These are phyloP conservation scores for Suillus spraguei DNA, from an alignment of 768 basidiomycete species.

Conservation along the genomic window DNA sequence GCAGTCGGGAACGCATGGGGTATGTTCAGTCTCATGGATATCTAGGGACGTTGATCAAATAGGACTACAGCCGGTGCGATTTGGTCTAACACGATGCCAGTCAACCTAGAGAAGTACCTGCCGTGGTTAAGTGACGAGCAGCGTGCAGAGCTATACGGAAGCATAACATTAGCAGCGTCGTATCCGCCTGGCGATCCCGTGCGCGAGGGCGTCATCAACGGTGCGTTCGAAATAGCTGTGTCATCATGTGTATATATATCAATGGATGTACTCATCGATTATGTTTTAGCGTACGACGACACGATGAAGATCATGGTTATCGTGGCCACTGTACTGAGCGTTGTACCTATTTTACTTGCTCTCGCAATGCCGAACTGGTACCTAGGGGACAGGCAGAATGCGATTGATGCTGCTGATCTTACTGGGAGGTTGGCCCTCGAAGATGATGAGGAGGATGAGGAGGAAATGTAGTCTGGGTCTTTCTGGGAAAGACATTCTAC, in stretches of 20 bases:
- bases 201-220: constrained; percentile 64
- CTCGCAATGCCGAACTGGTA: constrained; percentile 67
- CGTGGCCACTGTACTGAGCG: constrained; percentile 51
- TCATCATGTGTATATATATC: not conserved
- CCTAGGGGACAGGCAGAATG: constrained; percentile 73
- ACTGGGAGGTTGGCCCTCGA: constrained; percentile 16
- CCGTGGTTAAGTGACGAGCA: constrained; percentile 47
- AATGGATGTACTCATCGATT: not conserved
- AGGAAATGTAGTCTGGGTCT: not conserved
- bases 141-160: constrained; percentile 53
- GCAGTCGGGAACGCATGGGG: constrained; percentile 66
- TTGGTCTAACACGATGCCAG: constrained; percentile 70
- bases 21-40: constrained; percentile 21
- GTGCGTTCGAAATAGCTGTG: constrained; percentile 26
- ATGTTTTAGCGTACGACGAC: constrained; percentile 48
- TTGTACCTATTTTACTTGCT: constrained; percentile 60
- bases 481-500: not conserved
- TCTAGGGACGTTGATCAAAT: not conserved
- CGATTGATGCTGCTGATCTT: constrained; percentile 48
- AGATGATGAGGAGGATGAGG: not conserved
- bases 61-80: constrained; percentile 54
- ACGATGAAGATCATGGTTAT: constrained; percentile 61
- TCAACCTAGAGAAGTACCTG: constrained; percentile 54
- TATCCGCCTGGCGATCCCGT: constrained; percentile 56
- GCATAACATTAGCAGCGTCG: constrained; percentile 51